Percentiles rank a stretch among this genome's conserved stretches.
phyloP scores from a whole-genome alignment of 306 rosid species.

The Malus fusca region DNA sequence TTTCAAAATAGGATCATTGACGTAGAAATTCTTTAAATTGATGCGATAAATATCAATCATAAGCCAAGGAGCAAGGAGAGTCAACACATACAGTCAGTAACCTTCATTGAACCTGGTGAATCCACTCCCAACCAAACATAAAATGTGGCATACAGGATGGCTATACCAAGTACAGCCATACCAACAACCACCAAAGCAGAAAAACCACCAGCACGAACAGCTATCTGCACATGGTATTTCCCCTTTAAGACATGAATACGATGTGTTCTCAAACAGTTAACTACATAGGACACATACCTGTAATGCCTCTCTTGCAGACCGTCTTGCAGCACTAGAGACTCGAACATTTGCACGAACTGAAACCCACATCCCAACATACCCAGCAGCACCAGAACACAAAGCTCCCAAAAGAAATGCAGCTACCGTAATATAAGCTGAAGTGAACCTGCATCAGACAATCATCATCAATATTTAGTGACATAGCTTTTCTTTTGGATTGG shows the following conservation, averaged over 20 bases:
- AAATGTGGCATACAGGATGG: slow-evolving; percentile 84
- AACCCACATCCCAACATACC: slow-evolving; percentile 99
- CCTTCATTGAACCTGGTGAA: slow-evolving; percentile 82
- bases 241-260: slow-evolving; percentile 23
- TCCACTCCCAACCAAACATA: slow-evolving; percentile 95
- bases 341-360: slow-evolving; percentile 99
- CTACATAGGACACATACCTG: slow-evolving; percentile 54
- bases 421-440: slow-evolving; percentile 85
- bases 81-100: slow-evolving; percentile 79
- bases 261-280: slow-evolving; percentile 18
- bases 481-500: background rate
- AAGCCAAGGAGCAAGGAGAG: slow-evolving; percentile 29
- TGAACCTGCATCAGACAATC: slow-evolving; percentile 60
- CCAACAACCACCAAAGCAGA: slow-evolving; percentile 94
- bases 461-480: background rate
- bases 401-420: slow-evolving; percentile 96
- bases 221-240: slow-evolving; percentile 59
- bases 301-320: slow-evolving; percentile 97
- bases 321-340: slow-evolving; percentile 97
- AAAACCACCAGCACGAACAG: slow-evolving; percentile 98
- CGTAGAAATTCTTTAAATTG: background rate
- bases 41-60: background rate
- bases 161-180: slow-evolving; percentile 95
- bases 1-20: background rate
- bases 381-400: slow-evolving; percentile 89